Evolutionary conservation across 75 land plant genomes (phyloP).

Genomic region (Pinus taeda): DNA sequence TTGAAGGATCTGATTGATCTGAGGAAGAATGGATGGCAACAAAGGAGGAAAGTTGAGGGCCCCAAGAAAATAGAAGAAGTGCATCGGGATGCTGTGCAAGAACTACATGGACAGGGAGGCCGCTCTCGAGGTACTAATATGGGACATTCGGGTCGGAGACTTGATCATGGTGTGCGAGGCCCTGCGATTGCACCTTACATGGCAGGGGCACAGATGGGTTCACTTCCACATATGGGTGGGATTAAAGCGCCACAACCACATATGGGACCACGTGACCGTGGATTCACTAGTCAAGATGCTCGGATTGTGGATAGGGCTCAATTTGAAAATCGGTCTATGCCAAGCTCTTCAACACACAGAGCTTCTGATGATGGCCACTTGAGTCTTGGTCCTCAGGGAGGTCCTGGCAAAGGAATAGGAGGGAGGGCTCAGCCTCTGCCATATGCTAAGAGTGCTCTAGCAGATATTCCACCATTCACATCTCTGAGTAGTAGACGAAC

Average conservation of each 20-base stretch:
- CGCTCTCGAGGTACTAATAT: slow-evolving; percentile 67
- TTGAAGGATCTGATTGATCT: slow-evolving; percentile 87
- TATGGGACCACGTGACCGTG: slow-evolving; percentile 21
- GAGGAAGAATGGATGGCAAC: slow-evolving; percentile 89
- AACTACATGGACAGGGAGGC: slow-evolving; percentile 59
- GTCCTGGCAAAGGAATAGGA: slow-evolving; percentile 82
- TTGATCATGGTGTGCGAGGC: slow-evolving; percentile 71
- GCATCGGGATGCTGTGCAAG: slow-evolving; percentile 82
- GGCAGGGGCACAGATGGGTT: slow-evolving; percentile 32
- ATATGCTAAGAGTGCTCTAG: slow-evolving; percentile 19
- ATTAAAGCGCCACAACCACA: slow-evolving; percentile 40
- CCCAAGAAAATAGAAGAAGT: slow-evolving; percentile 98
- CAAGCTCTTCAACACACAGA: slow-evolving; percentile 70
- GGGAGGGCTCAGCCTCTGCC: slow-evolving; percentile 46
- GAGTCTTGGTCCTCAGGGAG: slow-evolving; percentile 91
- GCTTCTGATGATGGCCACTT: slow-evolving; percentile 63
- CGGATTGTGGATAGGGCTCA: slow-evolving; percentile 59
- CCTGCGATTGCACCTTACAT: slow-evolving; percentile 40
- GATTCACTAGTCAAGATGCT: slow-evolving; percentile 62
- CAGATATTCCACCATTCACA: slow-evolving; percentile 28
- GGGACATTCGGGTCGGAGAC: slow-evolving; percentile 46
- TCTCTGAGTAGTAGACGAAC: slow-evolving; percentile 44
- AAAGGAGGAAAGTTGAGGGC: slow-evolving; percentile 92
- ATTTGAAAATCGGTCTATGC: slow-evolving; percentile 42
- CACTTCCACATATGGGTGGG: slow-evolving; percentile 25